These are phyloP conservation scores for Thuidium tamariscinum DNA, from an alignment of 225 moss, liverwort and hornwort genomes.

Conservation along the genomic window DNA sequence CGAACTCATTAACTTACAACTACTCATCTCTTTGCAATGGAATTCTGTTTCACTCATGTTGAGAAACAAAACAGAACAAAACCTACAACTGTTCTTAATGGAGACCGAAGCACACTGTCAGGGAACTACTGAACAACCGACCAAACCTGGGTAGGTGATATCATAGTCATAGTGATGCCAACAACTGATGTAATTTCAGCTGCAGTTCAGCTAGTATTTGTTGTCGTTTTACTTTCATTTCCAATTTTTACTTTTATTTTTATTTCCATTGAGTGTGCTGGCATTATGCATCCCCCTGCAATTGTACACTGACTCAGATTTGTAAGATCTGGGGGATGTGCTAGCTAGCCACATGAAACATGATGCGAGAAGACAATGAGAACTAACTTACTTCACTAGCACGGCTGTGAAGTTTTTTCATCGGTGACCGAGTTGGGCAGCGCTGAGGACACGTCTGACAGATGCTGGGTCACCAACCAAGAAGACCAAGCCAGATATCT, in stretches of 20 bases:
- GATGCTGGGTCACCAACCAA: conserved; percentile 3
- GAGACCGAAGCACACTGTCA: not conserved
- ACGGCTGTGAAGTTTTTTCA: not conserved
- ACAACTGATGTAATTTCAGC: not conserved
- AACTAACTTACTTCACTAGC: not conserved
- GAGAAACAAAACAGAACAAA: too few species aligned
- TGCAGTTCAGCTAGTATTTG: not conserved
- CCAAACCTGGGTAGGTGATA: not conserved
- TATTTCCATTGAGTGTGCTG: not conserved
- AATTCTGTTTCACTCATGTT: too few species aligned
- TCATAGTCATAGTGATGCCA: not conserved
- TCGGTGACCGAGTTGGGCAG: conserved; percentile 4
- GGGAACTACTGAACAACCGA: not conserved
- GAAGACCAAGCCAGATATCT: conserved; percentile 23
- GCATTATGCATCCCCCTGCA: not conserved
- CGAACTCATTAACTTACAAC: not conserved
- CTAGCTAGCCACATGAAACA: conserved; percentile 2
- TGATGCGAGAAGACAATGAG: not conserved
- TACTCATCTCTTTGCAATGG: too few species aligned
- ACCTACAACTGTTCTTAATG: not conserved
- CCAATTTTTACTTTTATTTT: too few species aligned
- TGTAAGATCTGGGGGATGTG: conserved; percentile 4
- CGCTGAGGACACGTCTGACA: conserved; percentile 8
- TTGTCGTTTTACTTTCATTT: too few species aligned
- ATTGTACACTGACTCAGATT: conserved; percentile 17